Conservation (phyloP, 129 eudicot genomes). For the Kitagawia praeruptora region DNA sequence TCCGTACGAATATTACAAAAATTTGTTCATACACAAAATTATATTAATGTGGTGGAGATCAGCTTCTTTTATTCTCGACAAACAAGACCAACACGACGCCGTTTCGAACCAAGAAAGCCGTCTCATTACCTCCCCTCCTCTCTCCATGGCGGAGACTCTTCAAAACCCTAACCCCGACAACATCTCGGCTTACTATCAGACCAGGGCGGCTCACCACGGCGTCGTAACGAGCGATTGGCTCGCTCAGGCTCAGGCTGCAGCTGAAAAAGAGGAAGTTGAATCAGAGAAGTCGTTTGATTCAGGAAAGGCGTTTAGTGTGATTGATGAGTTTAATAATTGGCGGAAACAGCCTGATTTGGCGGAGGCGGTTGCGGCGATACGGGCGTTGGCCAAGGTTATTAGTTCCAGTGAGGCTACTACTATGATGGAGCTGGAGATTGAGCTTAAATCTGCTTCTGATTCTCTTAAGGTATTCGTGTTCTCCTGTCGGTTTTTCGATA, state of each 20-base stretch:
- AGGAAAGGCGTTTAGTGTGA: constrained; percentile 38
- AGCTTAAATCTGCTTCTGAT: constrained; percentile 80
- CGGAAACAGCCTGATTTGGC: constrained; percentile 87
- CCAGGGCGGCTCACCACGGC: constrained; percentile 81
- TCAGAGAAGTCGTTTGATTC: constrained; percentile 20
- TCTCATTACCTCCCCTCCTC: constrained; percentile 22
- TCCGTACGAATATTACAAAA: neutral
- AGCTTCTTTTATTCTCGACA: constrained; percentile 80
- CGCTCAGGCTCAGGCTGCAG: constrained; percentile 89
- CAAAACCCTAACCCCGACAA: constrained; percentile 46
- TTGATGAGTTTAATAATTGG: constrained; percentile 77
- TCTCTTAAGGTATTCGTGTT: constrained; percentile 46
- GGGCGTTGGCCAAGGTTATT: constrained; percentile 91
- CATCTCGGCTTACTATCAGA: constrained; percentile 72
- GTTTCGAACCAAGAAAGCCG: constrained; percentile 36
- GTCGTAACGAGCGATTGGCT: constrained; percentile 94
- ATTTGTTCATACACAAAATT: neutral
- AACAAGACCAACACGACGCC: constrained; percentile 30
- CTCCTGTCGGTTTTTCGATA: too few relatives aligned
- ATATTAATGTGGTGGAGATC: constrained; percentile 73
- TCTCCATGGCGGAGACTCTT: constrained; percentile 42
- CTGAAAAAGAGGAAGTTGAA: constrained; percentile 13
- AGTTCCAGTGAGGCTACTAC: constrained; percentile 75
- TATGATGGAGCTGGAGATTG: constrained; percentile 83
- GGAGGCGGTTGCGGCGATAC: constrained; percentile 93